These are phyloP conservation scores for Sporothrix inflata DNA, from an alignment of 2,329 filamentous ascomycete genomes.

Conservation along the genomic window DNA sequence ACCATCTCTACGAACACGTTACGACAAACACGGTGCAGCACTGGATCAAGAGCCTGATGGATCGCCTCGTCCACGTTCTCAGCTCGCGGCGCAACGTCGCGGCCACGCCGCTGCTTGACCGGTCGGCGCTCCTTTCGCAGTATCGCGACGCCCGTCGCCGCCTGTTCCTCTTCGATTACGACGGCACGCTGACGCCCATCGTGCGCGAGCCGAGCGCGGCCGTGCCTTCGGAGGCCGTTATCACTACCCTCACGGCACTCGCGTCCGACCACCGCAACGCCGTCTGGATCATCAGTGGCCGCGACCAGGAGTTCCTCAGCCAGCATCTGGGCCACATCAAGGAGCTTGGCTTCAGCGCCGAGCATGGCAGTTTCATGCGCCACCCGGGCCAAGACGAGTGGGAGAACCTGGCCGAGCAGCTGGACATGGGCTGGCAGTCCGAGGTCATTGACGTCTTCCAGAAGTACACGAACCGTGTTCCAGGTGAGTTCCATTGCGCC, in stretches of 20 bases:
- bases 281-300: constrained; percentile 98
- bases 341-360: constrained; percentile 89
- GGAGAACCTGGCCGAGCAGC: constrained; percentile 84
- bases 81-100: constrained; percentile 74
- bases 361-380: constrained; percentile 95
- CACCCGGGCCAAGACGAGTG: constrained; percentile 76
- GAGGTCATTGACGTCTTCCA: constrained; percentile 85
- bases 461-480: constrained; percentile 83
- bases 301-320: constrained; percentile 87
- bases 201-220: constrained; percentile 89
- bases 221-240: constrained; percentile 81
- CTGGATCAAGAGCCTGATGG: constrained; percentile 81
- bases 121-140: constrained; percentile 68
- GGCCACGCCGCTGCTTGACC: constrained; percentile 81
- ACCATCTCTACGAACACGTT: constrained; percentile 79
- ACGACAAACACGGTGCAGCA: constrained; percentile 81
- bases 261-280: constrained; percentile 79
- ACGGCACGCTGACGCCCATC: constrained; percentile 94
- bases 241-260: constrained; percentile 76
- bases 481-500: constrained; percentile 62
- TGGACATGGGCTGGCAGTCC: constrained; percentile 90
- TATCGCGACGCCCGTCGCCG: constrained; percentile 78
- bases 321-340: constrained; percentile 91
- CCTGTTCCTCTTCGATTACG: constrained; percentile 98
- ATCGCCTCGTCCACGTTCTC: constrained; percentile 77